phyloP scores from a whole-genome alignment of 768 basidiomycete genomes.

The Xerocomellus intermedius region DNA sequence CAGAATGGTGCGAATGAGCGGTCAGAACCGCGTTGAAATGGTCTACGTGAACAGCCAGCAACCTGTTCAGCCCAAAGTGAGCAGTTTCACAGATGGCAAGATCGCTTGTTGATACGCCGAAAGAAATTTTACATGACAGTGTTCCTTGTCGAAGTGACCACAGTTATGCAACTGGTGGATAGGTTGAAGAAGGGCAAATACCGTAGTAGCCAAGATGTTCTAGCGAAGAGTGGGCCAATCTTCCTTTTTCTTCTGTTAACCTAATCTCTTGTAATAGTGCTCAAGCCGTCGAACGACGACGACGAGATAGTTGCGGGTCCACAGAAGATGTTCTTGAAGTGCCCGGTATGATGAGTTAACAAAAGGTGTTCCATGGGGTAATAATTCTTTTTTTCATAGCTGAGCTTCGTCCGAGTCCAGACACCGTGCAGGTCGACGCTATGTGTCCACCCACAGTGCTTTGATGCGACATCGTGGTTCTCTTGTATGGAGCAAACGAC shows the following conservation, averaged over 20 bases:
- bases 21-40: constrained; percentile 76
- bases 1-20: constrained; percentile 37
- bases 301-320: constrained; percentile 92
- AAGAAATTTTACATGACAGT: constrained; percentile 90
- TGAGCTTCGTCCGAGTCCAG: constrained; percentile 83
- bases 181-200: constrained; percentile 68
- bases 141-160: constrained; percentile 78
- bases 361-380: not conserved
- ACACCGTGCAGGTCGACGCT: constrained; percentile 83
- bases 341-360: constrained; percentile 64
- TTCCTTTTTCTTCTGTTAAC: not conserved
- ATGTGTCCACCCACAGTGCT: constrained; percentile 92
- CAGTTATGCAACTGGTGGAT: constrained; percentile 67
- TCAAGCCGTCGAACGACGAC: constrained; percentile 59
- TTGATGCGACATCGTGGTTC: constrained; percentile 93
- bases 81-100: constrained; percentile 11
- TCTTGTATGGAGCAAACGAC: constrained; percentile 96
- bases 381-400: constrained; percentile 36
- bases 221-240: constrained; percentile 58
- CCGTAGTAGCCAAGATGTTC: constrained; percentile 59
- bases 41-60: constrained; percentile 89
- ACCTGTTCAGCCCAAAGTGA: constrained; percentile 69
- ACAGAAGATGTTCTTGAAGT: constrained; percentile 88
- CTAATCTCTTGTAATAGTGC: constrained; percentile 44
- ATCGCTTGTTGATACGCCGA: constrained; percentile 40